Percentiles rank a stretch among this genome's conserved stretches.
These are phyloP conservation scores for Sarocladium strictum DNA, from an alignment of 2,329 filamentous ascomycete species.

Conservation along the genomic window DNA sequence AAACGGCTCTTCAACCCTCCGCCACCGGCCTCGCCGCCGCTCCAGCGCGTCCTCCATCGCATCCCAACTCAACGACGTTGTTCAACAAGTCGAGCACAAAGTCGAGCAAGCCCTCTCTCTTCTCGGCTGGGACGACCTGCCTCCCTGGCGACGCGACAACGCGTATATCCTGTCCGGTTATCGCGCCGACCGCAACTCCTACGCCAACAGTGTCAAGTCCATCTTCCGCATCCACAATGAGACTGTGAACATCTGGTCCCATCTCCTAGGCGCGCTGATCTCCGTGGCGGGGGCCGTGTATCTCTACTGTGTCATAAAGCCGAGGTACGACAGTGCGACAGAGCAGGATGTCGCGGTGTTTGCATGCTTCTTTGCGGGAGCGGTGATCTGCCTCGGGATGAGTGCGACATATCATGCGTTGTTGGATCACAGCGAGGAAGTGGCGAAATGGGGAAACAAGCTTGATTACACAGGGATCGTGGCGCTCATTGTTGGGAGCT, in stretches of 20 bases:
- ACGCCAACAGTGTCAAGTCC: constrained; percentile 37
- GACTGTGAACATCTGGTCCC: constrained; percentile 58
- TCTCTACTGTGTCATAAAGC: constrained; percentile 52
- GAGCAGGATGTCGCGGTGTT: constrained; percentile 65
- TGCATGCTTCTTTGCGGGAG: constrained; percentile 72
- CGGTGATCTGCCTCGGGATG: constrained; percentile 68
- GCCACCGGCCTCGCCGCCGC: constrained; percentile 22
- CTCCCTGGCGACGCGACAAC: constrained; percentile 55
- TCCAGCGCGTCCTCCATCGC: constrained; percentile 23
- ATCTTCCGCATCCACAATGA: constrained; percentile 55
- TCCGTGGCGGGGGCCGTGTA: constrained; percentile 46
- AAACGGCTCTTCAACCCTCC: background rate
- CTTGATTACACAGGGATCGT: constrained; percentile 95
- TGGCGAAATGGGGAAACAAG: constrained; percentile 83
- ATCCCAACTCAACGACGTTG: constrained; percentile 19
- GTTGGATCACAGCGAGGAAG: constrained; percentile 72
- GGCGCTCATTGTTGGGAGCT: constrained; percentile 83
- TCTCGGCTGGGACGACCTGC: constrained; percentile 53
- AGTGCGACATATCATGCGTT: constrained; percentile 82
- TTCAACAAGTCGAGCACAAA: constrained; percentile 31
- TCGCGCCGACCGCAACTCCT: constrained; percentile 39
- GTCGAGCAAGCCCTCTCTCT: constrained; percentile 34
- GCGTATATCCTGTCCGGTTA: constrained; percentile 49
- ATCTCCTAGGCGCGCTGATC: constrained; percentile 58
- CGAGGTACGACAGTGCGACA: constrained; percentile 60